phyloP scores from a whole-genome alignment of 495 filamentous ascomycete species.

The Aspergillus avenaceus region DNA sequence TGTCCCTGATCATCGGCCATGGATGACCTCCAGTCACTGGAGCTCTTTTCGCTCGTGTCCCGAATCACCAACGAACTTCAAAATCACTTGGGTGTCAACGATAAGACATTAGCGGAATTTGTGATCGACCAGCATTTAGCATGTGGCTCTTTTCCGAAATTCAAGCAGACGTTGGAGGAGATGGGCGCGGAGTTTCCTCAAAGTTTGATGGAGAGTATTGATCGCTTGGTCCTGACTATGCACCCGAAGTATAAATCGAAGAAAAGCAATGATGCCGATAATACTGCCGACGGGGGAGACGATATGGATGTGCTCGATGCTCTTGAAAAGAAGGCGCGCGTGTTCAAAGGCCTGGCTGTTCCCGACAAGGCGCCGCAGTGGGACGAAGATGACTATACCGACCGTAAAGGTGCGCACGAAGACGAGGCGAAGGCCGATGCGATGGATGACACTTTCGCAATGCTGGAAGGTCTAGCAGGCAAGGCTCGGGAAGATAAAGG shows the following conservation, averaged over 20 bases:
- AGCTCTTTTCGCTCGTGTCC: slow-evolving; percentile 88
- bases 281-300: slow-evolving; percentile 14
- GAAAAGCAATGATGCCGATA: slow-evolving; percentile 22
- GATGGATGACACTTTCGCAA: slow-evolving; percentile 91
- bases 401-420: slow-evolving; percentile 23
- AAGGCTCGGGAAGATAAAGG: slow-evolving; percentile 52
- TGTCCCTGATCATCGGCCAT: slow-evolving; percentile 41
- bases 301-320: slow-evolving; percentile 42
- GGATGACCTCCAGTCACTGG: slow-evolving; percentile 87
- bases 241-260: slow-evolving; percentile 75
- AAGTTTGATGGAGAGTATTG: slow-evolving; percentile 86
- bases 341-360: slow-evolving; percentile 86
- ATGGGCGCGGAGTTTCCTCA: slow-evolving; percentile 85
- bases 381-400: slow-evolving; percentile 44
- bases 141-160: slow-evolving; percentile 62
- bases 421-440: slow-evolving; percentile 47
- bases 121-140: slow-evolving; percentile 84
- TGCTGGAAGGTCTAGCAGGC: slow-evolving; percentile 79
- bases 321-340: slow-evolving; percentile 61
- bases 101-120: slow-evolving; percentile 94
- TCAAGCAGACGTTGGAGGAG: slow-evolving; percentile 64
- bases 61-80: slow-evolving; percentile 92
- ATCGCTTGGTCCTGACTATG: slow-evolving; percentile 82
- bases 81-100: slow-evolving; percentile 88
- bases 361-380: slow-evolving; percentile 70